Evolutionary conservation across 129 eudicot genomes (phyloP).

Genomic region (Escallonia herrerae): DNA sequence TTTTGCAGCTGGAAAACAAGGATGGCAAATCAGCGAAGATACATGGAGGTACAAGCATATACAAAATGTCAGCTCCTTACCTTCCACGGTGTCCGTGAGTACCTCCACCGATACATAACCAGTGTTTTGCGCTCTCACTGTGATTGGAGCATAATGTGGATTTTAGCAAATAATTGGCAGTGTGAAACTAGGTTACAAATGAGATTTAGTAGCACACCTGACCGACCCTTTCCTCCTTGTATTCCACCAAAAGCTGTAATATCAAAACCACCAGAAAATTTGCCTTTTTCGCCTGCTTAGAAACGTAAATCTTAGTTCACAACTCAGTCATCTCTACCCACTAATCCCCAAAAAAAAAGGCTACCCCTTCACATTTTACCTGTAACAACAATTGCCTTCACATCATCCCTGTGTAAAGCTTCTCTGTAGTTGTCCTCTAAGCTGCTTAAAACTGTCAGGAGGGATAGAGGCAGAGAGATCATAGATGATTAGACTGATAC

Average conservation of each 20-base stretch:
- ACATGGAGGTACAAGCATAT: neutral
- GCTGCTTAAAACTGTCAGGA: slow-evolving; percentile 62
- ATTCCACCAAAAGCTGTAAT: slow-evolving; percentile 64
- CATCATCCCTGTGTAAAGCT: slow-evolving; percentile 82
- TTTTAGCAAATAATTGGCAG: slow-evolving; percentile 8
- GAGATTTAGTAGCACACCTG: neutral
- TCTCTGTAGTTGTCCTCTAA: slow-evolving; percentile 56
- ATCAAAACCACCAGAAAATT: slow-evolving; percentile 98
- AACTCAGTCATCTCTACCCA: neutral
- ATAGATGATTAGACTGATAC: neutral
- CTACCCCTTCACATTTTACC: slow-evolving; percentile 32
- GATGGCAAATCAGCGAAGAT: neutral
- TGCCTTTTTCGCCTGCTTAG: slow-evolving; percentile 77
- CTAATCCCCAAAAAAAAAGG: slow-evolving; percentile 6
- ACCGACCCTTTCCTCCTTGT: slow-evolving; percentile 62
- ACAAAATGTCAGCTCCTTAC: slow-evolving; percentile 17
- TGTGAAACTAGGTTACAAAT: neutral
- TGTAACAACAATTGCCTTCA: slow-evolving; percentile 92
- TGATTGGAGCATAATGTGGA: slow-evolving; percentile 3
- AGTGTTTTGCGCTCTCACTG: slow-evolving; percentile 64
- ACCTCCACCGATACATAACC: slow-evolving; percentile 75
- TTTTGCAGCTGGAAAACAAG: slow-evolving; percentile 50
- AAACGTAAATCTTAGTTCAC: neutral
- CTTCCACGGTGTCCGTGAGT: slow-evolving; percentile 75
- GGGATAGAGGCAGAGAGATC: slow-evolving; percentile 3